These are phyloP conservation scores for Striga hermonthica DNA, from an alignment of 305 asterid genomes.

Conservation along the genomic window DNA sequence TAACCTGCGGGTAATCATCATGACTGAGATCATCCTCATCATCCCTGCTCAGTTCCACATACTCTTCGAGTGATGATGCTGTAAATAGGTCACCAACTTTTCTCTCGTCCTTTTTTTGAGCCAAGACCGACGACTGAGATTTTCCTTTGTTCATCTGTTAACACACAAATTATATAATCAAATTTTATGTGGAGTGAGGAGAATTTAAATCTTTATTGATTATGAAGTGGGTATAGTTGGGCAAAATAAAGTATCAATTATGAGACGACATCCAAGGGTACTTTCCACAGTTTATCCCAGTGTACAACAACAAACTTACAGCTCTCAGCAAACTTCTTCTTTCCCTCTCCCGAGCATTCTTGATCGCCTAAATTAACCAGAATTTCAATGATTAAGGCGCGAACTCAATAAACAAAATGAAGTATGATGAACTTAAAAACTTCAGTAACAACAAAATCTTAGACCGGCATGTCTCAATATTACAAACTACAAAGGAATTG, in stretches of 20 bases:
- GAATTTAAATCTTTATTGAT: too few species aligned
- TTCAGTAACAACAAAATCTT: conserved; percentile 2
- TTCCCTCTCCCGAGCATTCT: conserved; percentile 91
- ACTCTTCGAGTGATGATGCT: conserved; percentile 52
- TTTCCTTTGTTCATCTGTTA: conserved; percentile 81
- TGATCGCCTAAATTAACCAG: conserved; percentile 64
- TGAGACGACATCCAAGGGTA: too few species aligned
- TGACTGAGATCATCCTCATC: conserved; percentile 36
- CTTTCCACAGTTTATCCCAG: neutral
- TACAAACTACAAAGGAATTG: neutral
- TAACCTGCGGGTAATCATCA: conserved; percentile 29
- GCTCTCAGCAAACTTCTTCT: conserved; percentile 73
- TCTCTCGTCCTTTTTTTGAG: conserved; percentile 37
- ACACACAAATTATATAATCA: neutral
- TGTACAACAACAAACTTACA: conserved; percentile 43
- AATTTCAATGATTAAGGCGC: conserved; percentile 21
- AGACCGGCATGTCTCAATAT: conserved; percentile 5
- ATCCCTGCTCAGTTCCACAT: conserved; percentile 40
- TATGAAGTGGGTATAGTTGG: too few species aligned
- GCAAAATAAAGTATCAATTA: too few species aligned
- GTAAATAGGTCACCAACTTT: conserved; percentile 52
- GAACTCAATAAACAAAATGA: conserved; percentile 20
- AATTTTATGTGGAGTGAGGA: too few species aligned
- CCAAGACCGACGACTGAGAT: conserved; percentile 36
- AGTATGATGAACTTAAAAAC: neutral